These are phyloP conservation scores for Brassica hybrid DNA, from an alignment of 441 rosid genomes.

Conservation along the genomic window DNA sequence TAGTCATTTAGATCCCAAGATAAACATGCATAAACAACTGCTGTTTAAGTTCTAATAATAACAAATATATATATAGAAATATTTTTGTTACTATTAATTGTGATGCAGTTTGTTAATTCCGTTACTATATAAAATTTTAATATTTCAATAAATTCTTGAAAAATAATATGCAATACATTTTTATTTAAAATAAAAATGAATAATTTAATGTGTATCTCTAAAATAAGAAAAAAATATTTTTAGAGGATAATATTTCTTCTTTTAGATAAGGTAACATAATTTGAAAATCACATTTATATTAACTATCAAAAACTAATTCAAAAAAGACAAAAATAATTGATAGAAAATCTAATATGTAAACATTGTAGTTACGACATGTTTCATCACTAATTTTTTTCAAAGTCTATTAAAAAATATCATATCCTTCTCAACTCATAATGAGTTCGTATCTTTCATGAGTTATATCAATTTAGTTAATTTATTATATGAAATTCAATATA, in stretches of 20 bases:
- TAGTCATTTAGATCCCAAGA: background rate
- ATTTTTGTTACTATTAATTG: background rate
- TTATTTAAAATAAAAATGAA: background rate
- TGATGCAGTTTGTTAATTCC: background rate
- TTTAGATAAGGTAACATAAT: background rate
- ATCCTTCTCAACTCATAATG: too few relatives aligned
- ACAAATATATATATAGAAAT: background rate
- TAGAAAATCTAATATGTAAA: too few relatives aligned
- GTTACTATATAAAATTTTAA: background rate
- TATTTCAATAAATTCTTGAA: background rate
- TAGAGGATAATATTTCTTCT: background rate
- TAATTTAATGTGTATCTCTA: background rate
- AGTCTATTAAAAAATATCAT: too few relatives aligned
- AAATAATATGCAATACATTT: background rate
- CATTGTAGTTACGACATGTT: too few relatives aligned
- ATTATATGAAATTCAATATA: too few relatives aligned
- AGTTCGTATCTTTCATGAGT: too few relatives aligned
- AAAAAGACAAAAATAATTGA: background rate
- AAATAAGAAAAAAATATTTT: background rate
- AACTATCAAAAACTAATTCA: background rate
- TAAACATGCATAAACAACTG: background rate
- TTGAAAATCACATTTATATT: background rate
- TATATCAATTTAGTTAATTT: too few relatives aligned
- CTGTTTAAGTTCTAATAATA: background rate
- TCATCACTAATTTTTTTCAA: too few relatives aligned